Conservation (phyloP, 2,329 filamentous ascomycete species). For the Ascochyta fabae region DNA sequence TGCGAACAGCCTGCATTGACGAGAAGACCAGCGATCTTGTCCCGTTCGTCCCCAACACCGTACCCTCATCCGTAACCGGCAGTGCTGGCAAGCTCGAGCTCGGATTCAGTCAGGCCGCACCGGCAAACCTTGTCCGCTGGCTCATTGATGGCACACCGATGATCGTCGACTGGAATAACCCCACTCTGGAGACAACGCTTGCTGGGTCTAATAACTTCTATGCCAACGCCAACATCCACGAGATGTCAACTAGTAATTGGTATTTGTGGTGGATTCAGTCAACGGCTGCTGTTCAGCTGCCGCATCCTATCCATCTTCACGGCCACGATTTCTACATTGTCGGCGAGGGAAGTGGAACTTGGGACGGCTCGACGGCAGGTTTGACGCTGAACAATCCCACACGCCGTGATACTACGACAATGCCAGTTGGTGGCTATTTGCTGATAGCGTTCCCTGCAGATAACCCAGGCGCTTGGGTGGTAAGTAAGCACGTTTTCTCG, state of each 20-base stretch:
- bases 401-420: slow-evolving; percentile 48
- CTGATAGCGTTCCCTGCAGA: slow-evolving; percentile 61
- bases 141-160: slow-evolving; percentile 50
- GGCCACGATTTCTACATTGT: slow-evolving; percentile 54
- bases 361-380: slow-evolving; percentile 40
- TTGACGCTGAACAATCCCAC: slow-evolving; percentile 49
- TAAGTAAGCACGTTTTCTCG: not conserved
- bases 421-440: slow-evolving; percentile 51
- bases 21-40: slow-evolving; percentile 43
- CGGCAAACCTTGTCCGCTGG: slow-evolving; percentile 53
- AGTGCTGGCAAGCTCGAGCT: slow-evolving; percentile 35
- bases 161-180: slow-evolving; percentile 51
- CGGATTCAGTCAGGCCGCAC: slow-evolving; percentile 36
- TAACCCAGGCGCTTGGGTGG: slow-evolving; percentile 57
- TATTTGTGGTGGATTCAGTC: slow-evolving; percentile 58
- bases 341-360: slow-evolving; percentile 43
- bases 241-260: slow-evolving; percentile 45
- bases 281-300: slow-evolving; percentile 41
- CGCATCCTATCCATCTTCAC: slow-evolving; percentile 52
- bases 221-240: slow-evolving; percentile 37
- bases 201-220: slow-evolving; percentile 36
- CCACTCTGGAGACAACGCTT: slow-evolving; percentile 54
- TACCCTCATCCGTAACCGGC: slow-evolving; percentile 45
- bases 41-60: slow-evolving; percentile 50
- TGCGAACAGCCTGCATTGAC: slow-evolving; percentile 49